These are phyloP conservation scores for Rhizopus delemar DNA, from an alignment of 371 early-diverging fungal species.

Conservation along the genomic window DNA sequence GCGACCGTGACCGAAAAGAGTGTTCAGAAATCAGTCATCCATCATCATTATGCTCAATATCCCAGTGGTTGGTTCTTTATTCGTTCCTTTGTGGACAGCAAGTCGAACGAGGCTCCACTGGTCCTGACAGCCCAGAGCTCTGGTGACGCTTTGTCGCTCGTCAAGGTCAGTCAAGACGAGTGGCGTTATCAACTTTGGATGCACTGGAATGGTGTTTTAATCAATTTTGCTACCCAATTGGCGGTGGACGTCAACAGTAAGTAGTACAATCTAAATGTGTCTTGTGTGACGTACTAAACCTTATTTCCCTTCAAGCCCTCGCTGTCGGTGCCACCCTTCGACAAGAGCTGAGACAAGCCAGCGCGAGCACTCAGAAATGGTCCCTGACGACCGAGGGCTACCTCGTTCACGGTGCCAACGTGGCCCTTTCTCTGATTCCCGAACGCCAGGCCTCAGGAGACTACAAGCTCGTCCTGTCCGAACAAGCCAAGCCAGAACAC, in stretches of 20 bases:
- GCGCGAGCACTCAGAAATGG: slow-evolving; percentile 32
- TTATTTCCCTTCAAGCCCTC: slow-evolving; percentile 16
- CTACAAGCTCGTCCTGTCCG: slow-evolving; percentile 18
- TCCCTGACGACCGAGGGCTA: slow-evolving; percentile 26
- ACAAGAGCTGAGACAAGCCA: slow-evolving; percentile 23
- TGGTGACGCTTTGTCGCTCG: slow-evolving; percentile 17
- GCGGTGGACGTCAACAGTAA: slow-evolving; percentile 43
- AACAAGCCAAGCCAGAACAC: slow-evolving; percentile 14
- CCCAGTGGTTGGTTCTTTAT: slow-evolving; percentile 52
- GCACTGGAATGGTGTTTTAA: slow-evolving; percentile 49
- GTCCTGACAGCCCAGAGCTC: slow-evolving; percentile 38
- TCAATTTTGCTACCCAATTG: slow-evolving; percentile 54
- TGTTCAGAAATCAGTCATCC: slow-evolving; percentile 30
- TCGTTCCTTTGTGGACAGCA: slow-evolving; percentile 27
- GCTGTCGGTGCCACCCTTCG: slow-evolving; percentile 23
- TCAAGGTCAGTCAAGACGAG: slow-evolving; percentile 23
- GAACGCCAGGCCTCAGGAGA: not conserved
- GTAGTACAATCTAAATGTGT: not conserved
- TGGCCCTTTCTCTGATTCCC: slow-evolving; percentile 20
- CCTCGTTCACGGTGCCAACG: slow-evolving; percentile 20
- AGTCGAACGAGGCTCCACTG: slow-evolving; percentile 30
- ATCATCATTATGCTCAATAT: slow-evolving; percentile 44
- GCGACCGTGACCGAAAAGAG: slow-evolving; percentile 25
- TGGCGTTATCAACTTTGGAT: slow-evolving; percentile 57
- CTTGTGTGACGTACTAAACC: slow-evolving; percentile 8